These are phyloP conservation scores for Ophiostoma montium DNA, from an alignment of 2,329 filamentous ascomycete genomes.

Conservation along the genomic window DNA sequence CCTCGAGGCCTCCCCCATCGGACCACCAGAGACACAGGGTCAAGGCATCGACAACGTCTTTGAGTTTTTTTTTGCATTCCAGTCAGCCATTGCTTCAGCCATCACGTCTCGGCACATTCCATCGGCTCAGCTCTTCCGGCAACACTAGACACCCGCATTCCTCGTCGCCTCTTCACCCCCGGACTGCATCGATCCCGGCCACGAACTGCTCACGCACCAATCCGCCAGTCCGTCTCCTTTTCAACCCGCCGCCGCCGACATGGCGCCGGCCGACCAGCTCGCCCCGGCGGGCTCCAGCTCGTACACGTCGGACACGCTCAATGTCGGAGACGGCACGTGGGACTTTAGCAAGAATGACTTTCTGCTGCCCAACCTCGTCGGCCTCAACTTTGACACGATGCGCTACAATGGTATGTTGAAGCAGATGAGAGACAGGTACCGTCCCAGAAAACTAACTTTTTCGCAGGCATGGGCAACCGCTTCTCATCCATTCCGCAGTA, in stretches of 20 bases:
- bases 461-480: constrained; percentile 64
- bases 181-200: background rate
- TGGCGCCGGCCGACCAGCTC: constrained; percentile 47
- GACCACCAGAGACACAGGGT: background rate
- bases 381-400: constrained; percentile 69
- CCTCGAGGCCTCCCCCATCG: background rate
- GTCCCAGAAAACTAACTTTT: background rate
- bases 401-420: constrained; percentile 58
- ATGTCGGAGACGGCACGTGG: constrained; percentile 74
- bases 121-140: background rate
- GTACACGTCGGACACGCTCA: constrained; percentile 61
- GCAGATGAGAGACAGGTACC: background rate
- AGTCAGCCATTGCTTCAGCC: background rate
- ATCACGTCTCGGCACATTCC: background rate
- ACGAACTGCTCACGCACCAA: background rate
- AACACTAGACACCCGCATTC: background rate
- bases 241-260: constrained; percentile 29
- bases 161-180: background rate
- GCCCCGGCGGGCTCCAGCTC: constrained; percentile 57
- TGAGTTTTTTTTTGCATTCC: background rate
- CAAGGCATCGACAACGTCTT: background rate
- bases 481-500: constrained; percentile 58
- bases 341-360: constrained; percentile 65
- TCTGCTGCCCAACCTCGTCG: constrained; percentile 61
- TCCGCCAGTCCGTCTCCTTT: background rate